Evolutionary conservation across 805 yeast genomes (phyloP).

Genomic region (Clavispora santaluciae): DNA sequence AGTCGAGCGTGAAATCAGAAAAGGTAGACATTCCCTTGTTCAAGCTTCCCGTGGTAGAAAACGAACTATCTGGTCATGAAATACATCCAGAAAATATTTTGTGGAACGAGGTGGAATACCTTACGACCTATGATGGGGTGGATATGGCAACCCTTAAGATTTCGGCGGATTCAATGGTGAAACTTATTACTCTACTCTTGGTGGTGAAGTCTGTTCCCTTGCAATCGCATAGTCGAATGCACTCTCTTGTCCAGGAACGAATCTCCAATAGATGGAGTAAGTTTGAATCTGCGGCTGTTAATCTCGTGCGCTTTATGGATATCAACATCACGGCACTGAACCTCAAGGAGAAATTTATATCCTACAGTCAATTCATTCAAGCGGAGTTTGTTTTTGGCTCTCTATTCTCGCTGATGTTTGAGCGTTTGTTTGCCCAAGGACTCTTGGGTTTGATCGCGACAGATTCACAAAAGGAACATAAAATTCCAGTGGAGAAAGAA

Average conservation of each 20-base stretch:
- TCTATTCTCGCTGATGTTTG: conserved; percentile 16
- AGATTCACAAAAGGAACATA: background rate
- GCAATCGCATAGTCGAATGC: conserved; percentile 29
- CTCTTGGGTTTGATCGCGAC: conserved; percentile 18
- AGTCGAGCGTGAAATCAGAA: conserved; percentile 1
- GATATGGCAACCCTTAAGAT: conserved; percentile 34
- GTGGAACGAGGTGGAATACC: conserved; percentile 31
- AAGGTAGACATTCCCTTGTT: conserved; percentile 15
- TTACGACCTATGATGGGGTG: conserved; percentile 42
- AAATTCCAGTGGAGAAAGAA: background rate
- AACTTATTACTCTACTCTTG: conserved; percentile 47
- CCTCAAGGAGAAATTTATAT: conserved; percentile 11
- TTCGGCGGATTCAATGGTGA: conserved; percentile 37
- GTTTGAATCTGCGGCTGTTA: conserved; percentile 41
- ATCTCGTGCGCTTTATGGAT: conserved; percentile 48
- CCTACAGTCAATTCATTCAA: conserved; percentile 15
- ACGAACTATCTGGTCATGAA: conserved; percentile 7
- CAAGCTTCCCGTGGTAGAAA: conserved; percentile 9
- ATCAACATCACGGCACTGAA: conserved; percentile 24
- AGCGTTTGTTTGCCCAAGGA: conserved; percentile 23
- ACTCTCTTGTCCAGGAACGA: conserved; percentile 15
- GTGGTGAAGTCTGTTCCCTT: conserved; percentile 33
- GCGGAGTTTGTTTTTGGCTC: conserved; percentile 10
- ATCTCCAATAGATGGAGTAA: conserved; percentile 32
- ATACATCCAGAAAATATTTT: conserved; percentile 11